These are phyloP conservation scores for Talaromyces borbonicus DNA, from an alignment of 495 filamentous ascomycete species.

Conservation along the genomic window DNA sequence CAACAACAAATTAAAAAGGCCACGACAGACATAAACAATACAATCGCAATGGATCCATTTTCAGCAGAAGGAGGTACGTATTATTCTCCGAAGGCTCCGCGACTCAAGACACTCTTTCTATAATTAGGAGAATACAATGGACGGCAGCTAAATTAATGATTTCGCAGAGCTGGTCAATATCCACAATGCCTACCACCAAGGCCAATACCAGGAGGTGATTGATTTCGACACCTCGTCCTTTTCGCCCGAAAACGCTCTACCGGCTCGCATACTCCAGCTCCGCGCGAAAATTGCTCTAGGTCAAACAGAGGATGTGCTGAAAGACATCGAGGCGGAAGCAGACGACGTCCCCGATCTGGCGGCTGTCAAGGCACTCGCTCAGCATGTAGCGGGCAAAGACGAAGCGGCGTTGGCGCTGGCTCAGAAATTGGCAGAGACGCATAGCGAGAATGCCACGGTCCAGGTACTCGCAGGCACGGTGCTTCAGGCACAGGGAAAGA, in stretches of 20 bases:
- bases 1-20: background rate
- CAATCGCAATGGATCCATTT: conserved; percentile 72
- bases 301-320: conserved; percentile 59
- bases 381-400: conserved; percentile 47
- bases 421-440: conserved; percentile 53
- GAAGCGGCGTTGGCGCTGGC: conserved; percentile 51
- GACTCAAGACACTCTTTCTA: too few species aligned
- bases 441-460: conserved; percentile 67
- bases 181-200: conserved; percentile 90
- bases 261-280: conserved; percentile 69
- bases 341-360: conserved; percentile 59
- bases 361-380: conserved; percentile 69
- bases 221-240: conserved; percentile 70
- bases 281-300: conserved; percentile 77
- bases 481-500: conserved; percentile 62
- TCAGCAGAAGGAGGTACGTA: conserved; percentile 71
- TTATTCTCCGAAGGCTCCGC: too few species aligned
- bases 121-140: too few species aligned
- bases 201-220: conserved; percentile 73
- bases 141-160: background rate
- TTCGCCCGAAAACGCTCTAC: conserved; percentile 62
- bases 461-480: conserved; percentile 73
- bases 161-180: conserved; percentile 80
- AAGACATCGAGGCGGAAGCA: conserved; percentile 50
- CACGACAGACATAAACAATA: background rate